Evolutionary conservation across 2,329 filamentous ascomycete genomes (phyloP), one percentile per base, ranked within the genome.

Genomic region (Epichloe festucae): DNA sequence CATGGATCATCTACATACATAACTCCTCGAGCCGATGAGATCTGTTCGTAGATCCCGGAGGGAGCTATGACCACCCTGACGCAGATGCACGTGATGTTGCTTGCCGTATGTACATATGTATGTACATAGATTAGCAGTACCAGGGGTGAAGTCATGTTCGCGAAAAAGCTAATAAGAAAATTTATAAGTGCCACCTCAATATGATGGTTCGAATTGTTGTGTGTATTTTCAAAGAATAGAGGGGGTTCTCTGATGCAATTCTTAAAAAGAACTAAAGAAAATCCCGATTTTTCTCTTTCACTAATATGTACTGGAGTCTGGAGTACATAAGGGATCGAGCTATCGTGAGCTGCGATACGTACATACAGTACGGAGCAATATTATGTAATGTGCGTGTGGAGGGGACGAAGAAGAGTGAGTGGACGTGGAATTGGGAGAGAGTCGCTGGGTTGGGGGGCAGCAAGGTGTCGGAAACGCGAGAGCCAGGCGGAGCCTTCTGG

Each of bases 61-160:
- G 53, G 54, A 62, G 61, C 63, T 63, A 62, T 62, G 63, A 58
- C 61, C 62, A 63, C 50, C 46, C 31, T n/a, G 45, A 49, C 55
- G 46, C 53, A 57, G 60, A 60, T 63, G 63, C 49, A 51, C 49
- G 42, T 51, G 49, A 51, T 46, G 17, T 12, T 14, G 15, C 21
- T 35, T 31, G 42, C 19, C 21, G 42, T 27, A 21, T 21, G 19
- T 4, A 19, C 19, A 19, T 19, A 21, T 21, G 21, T n/a, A 17
- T 17, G 17, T 17, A 17, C 17, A 17, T 17, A 21, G 38, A 39
- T 14, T n/a, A 39, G 27, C 27, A 31, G 27, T 31, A 3, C 8
- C 7, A 10, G 27, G 27, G 27, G 27, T 7, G 27, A 31, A 31
- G 27, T 31, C 8, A 11, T 8, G 27, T 31, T 11, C 8, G 27